Base-by-base conservation (phyloP, 129 eudicot species). In the Tanacetum coccineum region DNA sequence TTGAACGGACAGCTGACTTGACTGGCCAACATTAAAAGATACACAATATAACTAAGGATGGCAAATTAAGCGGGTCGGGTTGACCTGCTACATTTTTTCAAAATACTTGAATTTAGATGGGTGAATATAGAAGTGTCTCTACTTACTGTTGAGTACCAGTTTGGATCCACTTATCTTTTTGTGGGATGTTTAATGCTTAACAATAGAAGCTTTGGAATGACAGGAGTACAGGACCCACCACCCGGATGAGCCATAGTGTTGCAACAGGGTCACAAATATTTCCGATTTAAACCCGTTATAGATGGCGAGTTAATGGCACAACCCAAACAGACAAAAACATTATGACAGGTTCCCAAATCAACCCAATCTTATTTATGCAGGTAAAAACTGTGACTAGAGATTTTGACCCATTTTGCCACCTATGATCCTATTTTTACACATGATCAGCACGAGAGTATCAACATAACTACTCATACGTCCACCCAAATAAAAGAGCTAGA, bases 371-470 rank as follows among this genome's bases (percentile, higher is more conserved):
- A 4, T 4, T 28, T 32, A 17, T 0, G 15, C 3, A 60, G 61
- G 36, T 36, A 59, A 32, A 32, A 28, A 32, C 18, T 52, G 32
- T 17, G 12, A 52, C 6, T 67, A 15, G 36, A 7, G 30, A 2
- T 9, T 30, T 13, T 39, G 4, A 28, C 13, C 62, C 72, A 54
- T 6, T 20, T 50, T 20, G 15, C 30, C 21, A 32, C 63, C 39
- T 39, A 25, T 18, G 40, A 19, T 54, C 61, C 14, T 68, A 15
- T 25, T n/a, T 28, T 70, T 44, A 57, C 64, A 69, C 39, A 55
- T 55, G 26, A 69, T 69, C 55, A 47, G 46, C 20, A 64, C 46
- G 9, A 55, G 26, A 55, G 12, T 5, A 42, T 57, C 21, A 36
- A 1, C 8, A 22, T 58, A 42, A 42, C 26, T 49, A 48, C 44